A percentile compares a stretch with the other conserved stretches of the same genome.
These are phyloP conservation scores for Geosiphon pyriformis DNA, from an alignment of 192 early-diverging fungal species.

Conservation along the genomic window DNA sequence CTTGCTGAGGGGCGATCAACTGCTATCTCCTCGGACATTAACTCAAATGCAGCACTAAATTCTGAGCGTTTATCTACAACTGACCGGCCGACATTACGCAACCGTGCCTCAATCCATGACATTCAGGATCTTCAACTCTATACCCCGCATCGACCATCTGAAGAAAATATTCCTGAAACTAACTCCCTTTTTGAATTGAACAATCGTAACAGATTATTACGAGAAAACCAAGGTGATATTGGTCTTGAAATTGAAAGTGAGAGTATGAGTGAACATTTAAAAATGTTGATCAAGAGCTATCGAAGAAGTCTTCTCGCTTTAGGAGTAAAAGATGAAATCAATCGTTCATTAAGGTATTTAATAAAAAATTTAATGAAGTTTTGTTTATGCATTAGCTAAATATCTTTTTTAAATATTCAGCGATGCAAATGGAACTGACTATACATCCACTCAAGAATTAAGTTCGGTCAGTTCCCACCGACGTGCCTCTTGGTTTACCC, in stretches of 20 bases:
- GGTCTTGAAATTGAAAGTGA: constrained; percentile 17
- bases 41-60: not conserved
- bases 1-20: not conserved
- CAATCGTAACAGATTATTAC: not conserved
- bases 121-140: constrained; percentile 26
- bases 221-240: constrained; percentile 6
- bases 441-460: constrained; percentile 16
- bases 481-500: constrained; percentile 55
- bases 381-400: no score
- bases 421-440: not conserved
- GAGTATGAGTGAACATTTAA: constrained; percentile 33
- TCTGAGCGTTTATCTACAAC: not conserved
- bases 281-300: constrained; percentile 30
- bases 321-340: constrained; percentile 33
- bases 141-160: constrained; percentile 1
- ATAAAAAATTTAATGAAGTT: not conserved
- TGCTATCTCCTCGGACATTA: not conserved
- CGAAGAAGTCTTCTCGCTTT: constrained; percentile 31
- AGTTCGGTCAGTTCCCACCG: constrained; percentile 37
- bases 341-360: constrained; percentile 24
- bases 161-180: not conserved
- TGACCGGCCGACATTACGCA: constrained; percentile 1
- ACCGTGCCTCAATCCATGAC: constrained; percentile 17
- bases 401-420: no score
- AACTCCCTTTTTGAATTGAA: not conserved